phyloP scores from a whole-genome alignment of 306 rosid genomes.

The Coriaria nepalensis region DNA sequence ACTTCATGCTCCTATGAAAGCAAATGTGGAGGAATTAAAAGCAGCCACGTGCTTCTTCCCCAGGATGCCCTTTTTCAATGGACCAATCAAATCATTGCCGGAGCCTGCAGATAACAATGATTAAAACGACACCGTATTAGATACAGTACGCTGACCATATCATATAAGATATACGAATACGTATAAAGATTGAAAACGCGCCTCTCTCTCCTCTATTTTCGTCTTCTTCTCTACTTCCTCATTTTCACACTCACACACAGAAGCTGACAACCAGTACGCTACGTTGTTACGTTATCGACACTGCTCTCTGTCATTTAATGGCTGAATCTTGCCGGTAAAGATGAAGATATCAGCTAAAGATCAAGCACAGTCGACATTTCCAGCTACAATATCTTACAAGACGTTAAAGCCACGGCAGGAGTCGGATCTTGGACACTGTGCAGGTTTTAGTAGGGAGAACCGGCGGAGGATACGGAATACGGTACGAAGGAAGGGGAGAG shows the following conservation, averaged over 20 bases:
- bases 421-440: slow-evolving; percentile 50
- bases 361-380: slow-evolving; percentile 19
- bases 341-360: slow-evolving; percentile 41
- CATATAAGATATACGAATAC: no score
- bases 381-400: slow-evolving; percentile 17
- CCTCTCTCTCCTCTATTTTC: neutral
- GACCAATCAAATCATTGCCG: no score
- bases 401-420: slow-evolving; percentile 23
- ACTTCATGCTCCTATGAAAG: no score
- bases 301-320: slow-evolving; percentile 15
- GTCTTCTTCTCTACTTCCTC: slow-evolving; percentile 6
- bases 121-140: no score
- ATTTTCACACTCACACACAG: slow-evolving; percentile 22
- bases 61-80: no score
- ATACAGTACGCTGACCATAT: no score
- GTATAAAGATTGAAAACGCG: no score
- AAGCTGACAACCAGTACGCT: no score
- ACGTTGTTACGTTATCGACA: no score
- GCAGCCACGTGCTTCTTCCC: no score
- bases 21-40: no score
- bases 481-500: slow-evolving; percentile 21
- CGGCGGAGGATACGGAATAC: slow-evolving; percentile 29
- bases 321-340: slow-evolving; percentile 27
- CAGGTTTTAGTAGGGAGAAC: slow-evolving; percentile 13
- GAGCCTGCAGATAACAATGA: no score